These are phyloP conservation scores for Phaeomoniella chlamydospora DNA, from an alignment of 2,329 filamentous ascomycete species.

Conservation along the genomic window DNA sequence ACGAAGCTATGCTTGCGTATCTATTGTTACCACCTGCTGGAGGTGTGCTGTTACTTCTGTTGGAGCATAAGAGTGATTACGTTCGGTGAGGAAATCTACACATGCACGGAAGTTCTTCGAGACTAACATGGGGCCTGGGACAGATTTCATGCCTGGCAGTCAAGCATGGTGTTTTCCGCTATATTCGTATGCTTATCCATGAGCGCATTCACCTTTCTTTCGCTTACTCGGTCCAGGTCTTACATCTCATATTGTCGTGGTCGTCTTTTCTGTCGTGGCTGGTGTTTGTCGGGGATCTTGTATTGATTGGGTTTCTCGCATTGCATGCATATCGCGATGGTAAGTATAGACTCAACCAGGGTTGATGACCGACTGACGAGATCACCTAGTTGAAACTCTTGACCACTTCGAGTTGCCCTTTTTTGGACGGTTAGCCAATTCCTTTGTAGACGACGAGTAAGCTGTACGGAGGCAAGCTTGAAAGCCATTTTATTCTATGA, in stretches of 20 bases:
- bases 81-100: slow-evolving; percentile 53
- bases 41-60: slow-evolving; percentile 65
- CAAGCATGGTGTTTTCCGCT: slow-evolving; percentile 64
- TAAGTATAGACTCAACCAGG: no score
- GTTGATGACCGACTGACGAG: not conserved
- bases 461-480: no score
- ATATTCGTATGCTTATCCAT: slow-evolving; percentile 40
- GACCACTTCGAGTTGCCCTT: slow-evolving; percentile 72
- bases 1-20: slow-evolving; percentile 86
- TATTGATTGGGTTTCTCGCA: slow-evolving; percentile 61
- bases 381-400: slow-evolving; percentile 40
- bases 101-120: slow-evolving; percentile 3
- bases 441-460: slow-evolving; percentile 79
- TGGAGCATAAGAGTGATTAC: slow-evolving; percentile 94
- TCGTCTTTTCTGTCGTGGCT: slow-evolving; percentile 72
- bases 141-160: slow-evolving; percentile 96
- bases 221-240: slow-evolving; percentile 36
- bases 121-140: not conserved
- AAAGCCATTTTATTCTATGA: no score
- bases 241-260: slow-evolving; percentile 81
- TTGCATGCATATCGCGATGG: slow-evolving; percentile 75
- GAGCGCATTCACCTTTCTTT: no score
- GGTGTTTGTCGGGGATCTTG: slow-evolving; percentile 61
- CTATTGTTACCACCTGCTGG: slow-evolving; percentile 72
- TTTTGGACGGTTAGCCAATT: slow-evolving; percentile 71